Evolutionary conservation across 371 early-diverging fungal species (phyloP).

Genomic region (Chytridium lagenaria): DNA sequence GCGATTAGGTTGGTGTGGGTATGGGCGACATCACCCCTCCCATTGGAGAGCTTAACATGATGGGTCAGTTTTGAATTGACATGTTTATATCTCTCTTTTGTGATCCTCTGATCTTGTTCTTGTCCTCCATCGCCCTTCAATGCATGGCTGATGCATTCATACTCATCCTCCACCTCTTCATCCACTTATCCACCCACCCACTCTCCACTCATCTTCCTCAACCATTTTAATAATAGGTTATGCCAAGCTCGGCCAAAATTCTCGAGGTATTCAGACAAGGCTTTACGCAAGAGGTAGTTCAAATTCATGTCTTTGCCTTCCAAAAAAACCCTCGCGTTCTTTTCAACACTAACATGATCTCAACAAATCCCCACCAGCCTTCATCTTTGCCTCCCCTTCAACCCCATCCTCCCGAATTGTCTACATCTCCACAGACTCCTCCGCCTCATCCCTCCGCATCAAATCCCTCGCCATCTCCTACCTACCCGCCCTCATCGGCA

Average conservation of each 20-base stretch:
- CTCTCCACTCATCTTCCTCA: not conserved
- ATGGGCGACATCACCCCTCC: constrained; percentile 42
- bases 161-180: not conserved
- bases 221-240: constrained; percentile 50
- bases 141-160: not conserved
- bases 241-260: constrained; percentile 58
- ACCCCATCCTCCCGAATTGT: constrained; percentile 50
- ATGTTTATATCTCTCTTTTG: too few species aligned
- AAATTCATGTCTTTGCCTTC: not conserved
- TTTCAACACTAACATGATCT: not conserved
- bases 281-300: constrained; percentile 54
- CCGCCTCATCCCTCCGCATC: constrained; percentile 34
- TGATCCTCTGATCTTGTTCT: not conserved
- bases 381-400: constrained; percentile 51
- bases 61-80: constrained; percentile 31
- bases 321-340: not conserved
- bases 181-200: not conserved
- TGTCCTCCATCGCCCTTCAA: not conserved
- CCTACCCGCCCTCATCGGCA: constrained; percentile 9
- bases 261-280: constrained; percentile 63
- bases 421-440: constrained; percentile 63
- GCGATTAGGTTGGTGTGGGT: constrained; percentile 42
- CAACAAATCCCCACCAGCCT: constrained; percentile 33
- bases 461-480: constrained; percentile 27
- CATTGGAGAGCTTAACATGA: constrained; percentile 50